These are phyloP conservation scores for Fagopyrum esculentum DNA, from an alignment of 148 eudicot species.

Conservation along the genomic window DNA sequence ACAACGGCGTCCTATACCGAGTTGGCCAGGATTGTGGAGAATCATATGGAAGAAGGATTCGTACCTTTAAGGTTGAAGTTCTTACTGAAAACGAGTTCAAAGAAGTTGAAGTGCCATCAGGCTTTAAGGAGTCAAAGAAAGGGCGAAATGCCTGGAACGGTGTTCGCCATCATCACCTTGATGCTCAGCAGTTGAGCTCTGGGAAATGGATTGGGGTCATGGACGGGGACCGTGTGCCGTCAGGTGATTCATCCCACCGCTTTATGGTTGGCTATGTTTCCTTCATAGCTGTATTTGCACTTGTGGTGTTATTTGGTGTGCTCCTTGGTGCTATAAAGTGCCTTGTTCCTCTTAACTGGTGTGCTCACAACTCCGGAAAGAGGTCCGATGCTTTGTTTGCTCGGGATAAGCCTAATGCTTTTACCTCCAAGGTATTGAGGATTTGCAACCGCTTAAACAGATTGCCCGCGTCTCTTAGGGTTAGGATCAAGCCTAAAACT, in stretches of 20 bases:
- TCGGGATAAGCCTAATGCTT: slow-evolving; percentile 54
- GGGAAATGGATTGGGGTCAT: slow-evolving; percentile 77
- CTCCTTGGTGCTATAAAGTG: slow-evolving; percentile 67
- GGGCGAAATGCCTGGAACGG: slow-evolving; percentile 90
- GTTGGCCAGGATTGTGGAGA: slow-evolving; percentile 87
- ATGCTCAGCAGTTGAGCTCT: slow-evolving; percentile 63
- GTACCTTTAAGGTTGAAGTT: slow-evolving; percentile 53
- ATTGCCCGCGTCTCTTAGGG: slow-evolving; percentile 40
- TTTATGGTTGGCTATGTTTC: slow-evolving; percentile 53
- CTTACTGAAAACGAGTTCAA: slow-evolving; percentile 54
- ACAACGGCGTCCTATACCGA: slow-evolving; percentile 65
- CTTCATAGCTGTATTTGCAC: slow-evolving; percentile 32
- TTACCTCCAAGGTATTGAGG: slow-evolving; percentile 49
- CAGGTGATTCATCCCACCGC: slow-evolving; percentile 59
- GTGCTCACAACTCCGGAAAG: slow-evolving; percentile 66
- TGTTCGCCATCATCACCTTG: slow-evolving; percentile 80
- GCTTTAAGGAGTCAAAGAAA: slow-evolving; percentile 49
- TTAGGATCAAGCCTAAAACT: slow-evolving; percentile 54
- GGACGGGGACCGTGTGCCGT: slow-evolving; percentile 91
- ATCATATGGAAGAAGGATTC: slow-evolving; percentile 71
- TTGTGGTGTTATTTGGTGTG: slow-evolving; percentile 57
- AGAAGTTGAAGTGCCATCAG: slow-evolving; percentile 72
- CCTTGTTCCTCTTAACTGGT: slow-evolving; percentile 78
- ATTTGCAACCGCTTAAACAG: slow-evolving; percentile 62
- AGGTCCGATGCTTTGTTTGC: slow-evolving; percentile 59